These are phyloP conservation scores for Leptographium wingfieldii DNA, from an alignment of 2,329 filamentous ascomycete species.

Conservation along the genomic window DNA sequence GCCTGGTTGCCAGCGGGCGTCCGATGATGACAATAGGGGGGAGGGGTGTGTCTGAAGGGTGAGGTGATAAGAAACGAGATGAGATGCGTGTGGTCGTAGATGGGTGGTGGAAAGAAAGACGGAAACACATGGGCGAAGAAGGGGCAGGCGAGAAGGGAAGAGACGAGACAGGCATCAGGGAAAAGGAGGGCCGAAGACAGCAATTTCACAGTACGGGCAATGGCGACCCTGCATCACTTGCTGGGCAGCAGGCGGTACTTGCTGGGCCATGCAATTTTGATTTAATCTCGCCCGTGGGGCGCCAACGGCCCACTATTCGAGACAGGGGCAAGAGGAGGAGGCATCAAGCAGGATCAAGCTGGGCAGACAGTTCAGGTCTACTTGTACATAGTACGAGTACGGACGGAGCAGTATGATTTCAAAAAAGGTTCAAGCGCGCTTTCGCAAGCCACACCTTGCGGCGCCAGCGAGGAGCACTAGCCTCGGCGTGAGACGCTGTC, in stretches of 20 bases:
- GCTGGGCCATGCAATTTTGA: slow-evolving; percentile 10
- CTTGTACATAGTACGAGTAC: background rate
- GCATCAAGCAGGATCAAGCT: background rate
- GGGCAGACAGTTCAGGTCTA: background rate
- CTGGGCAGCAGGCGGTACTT: slow-evolving; percentile 1
- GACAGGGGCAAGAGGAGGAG: slow-evolving; percentile 2
- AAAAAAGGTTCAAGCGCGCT: background rate
- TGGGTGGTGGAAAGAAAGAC: background rate
- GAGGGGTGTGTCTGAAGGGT: background rate
- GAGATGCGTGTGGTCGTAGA: background rate
- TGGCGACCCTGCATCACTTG: slow-evolving; percentile 5
- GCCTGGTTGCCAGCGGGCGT: background rate
- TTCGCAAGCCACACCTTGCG: background rate
- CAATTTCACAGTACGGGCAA: slow-evolving; percentile 6
- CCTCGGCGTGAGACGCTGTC: background rate
- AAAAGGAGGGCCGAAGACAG: background rate
- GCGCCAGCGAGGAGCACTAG: background rate
- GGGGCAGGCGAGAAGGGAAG: background rate
- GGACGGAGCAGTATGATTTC: background rate
- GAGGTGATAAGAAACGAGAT: background rate
- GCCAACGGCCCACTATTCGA: slow-evolving; percentile 5
- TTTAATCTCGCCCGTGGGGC: slow-evolving; percentile 13
- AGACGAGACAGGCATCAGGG: background rate
- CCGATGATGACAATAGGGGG: background rate
- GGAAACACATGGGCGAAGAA: background rate